phyloP scores from a whole-genome alignment of 176 grass and related monocot genomes.

The Cenchrus americanus region DNA sequence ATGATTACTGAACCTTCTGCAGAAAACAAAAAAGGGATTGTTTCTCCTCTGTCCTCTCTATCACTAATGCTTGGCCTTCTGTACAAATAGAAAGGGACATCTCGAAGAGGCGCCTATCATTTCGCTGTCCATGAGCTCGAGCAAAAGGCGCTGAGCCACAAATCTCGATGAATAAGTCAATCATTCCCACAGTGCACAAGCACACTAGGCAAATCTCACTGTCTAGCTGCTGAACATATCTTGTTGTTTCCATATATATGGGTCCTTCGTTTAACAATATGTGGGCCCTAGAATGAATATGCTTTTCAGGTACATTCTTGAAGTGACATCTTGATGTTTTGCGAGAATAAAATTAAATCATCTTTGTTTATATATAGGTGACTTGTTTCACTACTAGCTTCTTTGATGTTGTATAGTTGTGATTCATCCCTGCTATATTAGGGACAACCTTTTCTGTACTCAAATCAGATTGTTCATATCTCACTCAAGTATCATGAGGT shows the following conservation, averaged over 20 bases:
- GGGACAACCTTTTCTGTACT: slow-evolving; percentile 17
- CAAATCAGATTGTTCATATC: background rate
- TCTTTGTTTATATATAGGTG: slow-evolving; percentile 21
- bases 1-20: slow-evolving; percentile 46
- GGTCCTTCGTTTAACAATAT: background rate
- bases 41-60: background rate
- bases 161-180: slow-evolving; percentile 29
- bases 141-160: slow-evolving; percentile 25
- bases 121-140: slow-evolving; percentile 33
- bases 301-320: slow-evolving; percentile 34
- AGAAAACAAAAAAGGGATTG: slow-evolving; percentile 9
- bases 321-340: slow-evolving; percentile 35
- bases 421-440: slow-evolving; percentile 5
- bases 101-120: slow-evolving; percentile 36
- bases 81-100: slow-evolving; percentile 41
- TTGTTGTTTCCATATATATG: slow-evolving; percentile 13
- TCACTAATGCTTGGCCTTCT: slow-evolving; percentile 14
- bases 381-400: slow-evolving; percentile 22
- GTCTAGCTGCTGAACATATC: slow-evolving; percentile 32
- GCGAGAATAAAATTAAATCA: background rate
- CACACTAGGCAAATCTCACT: slow-evolving; percentile 5
- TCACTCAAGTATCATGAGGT: background rate
- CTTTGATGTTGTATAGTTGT: background rate
- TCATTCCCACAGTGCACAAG: slow-evolving; percentile 35
- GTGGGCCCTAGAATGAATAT: slow-evolving; percentile 36